A percentile compares a stretch with the other conserved stretches of the same genome.
phyloP scores from a whole-genome alignment of 345 rosid species.

The Raphanus sativus region DNA sequence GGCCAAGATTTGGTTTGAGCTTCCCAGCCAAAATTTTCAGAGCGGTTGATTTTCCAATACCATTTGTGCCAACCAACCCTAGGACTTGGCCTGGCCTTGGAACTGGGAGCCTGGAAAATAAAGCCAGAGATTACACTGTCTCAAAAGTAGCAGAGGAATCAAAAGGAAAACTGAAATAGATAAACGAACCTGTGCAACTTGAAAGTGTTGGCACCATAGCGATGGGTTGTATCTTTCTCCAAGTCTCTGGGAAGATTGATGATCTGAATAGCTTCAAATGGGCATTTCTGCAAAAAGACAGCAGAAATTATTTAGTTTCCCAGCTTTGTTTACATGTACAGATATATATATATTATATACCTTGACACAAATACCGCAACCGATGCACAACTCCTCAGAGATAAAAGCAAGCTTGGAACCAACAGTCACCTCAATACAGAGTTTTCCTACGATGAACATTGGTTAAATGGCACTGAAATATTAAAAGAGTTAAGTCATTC shows the following conservation, averaged over 20 bases:
- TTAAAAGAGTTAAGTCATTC: not conserved
- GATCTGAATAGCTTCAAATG: slow-evolving; percentile 96
- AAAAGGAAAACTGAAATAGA: not conserved
- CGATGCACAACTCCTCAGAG: slow-evolving; percentile 97
- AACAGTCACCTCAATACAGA: slow-evolving; percentile 89
- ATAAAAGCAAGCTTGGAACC: slow-evolving; percentile 83
- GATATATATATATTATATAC: slow-evolving; percentile 16
- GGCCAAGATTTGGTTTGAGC: slow-evolving; percentile 97
- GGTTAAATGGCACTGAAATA: not conserved
- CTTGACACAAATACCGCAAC: slow-evolving; percentile 98
- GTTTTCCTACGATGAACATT: slow-evolving; percentile 54
- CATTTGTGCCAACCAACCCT: slow-evolving; percentile 99
- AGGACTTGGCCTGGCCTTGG: slow-evolving; percentile 99
- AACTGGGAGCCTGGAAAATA: slow-evolving; percentile 76
- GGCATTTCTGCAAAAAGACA: slow-evolving; percentile 73
- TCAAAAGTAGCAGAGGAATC: slow-evolving; percentile 13
- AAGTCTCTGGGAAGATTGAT: slow-evolving; percentile 93
- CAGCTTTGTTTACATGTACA: not conserved
- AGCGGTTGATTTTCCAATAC: slow-evolving; percentile 97
- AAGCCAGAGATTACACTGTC: slow-evolving; percentile 9
- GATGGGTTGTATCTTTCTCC: slow-evolving; percentile 94
- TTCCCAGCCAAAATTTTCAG: slow-evolving; percentile 94
- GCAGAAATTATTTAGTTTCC: not conserved
- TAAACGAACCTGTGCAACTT: slow-evolving; percentile 76
- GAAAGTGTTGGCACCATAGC: slow-evolving; percentile 93